Conservation (phyloP, 169 alveolate species). For the Theileria equi region DNA sequence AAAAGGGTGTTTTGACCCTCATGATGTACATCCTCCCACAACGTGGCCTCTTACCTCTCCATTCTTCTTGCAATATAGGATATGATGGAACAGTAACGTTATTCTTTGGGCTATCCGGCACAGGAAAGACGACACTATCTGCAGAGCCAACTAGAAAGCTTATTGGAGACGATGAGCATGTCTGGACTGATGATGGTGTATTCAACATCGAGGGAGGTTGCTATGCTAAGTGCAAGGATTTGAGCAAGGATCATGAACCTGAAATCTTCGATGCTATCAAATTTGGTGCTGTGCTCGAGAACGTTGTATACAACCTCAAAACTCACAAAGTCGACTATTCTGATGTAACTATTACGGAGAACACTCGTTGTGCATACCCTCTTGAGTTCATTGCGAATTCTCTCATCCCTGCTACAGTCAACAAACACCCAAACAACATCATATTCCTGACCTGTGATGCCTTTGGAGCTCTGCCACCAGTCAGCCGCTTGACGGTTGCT, state of each 20-base stretch:
- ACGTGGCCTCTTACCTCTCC: constrained; percentile 90
- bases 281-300: constrained; percentile 89
- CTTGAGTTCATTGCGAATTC: constrained; percentile 88
- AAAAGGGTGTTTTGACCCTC: constrained; percentile 90
- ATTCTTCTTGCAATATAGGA: constrained; percentile 95
- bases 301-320: constrained; percentile 82
- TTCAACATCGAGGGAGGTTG: constrained; percentile 98
- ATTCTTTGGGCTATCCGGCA: constrained; percentile 96
- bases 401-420: constrained; percentile 88
- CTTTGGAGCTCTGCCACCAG: constrained; percentile 95
- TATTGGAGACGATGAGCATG: constrained; percentile 97
- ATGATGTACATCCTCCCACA: constrained; percentile 91
- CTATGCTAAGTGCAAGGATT: constrained; percentile 91
- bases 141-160: constrained; percentile 91
- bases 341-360: constrained; percentile 88
- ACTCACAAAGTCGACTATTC: constrained; percentile 87
- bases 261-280: constrained; percentile 91
- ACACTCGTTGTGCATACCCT: constrained; percentile 92
- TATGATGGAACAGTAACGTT: constrained; percentile 88
- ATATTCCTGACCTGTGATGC: constrained; percentile 94
- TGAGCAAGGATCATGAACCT: constrained; percentile 90
- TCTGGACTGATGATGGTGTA: constrained; percentile 93
- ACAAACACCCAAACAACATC: constrained; percentile 91
- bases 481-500: constrained; percentile 82
- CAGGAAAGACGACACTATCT: constrained; percentile 96